A percentile compares a stretch with the other conserved stretches of the same genome.
Conservation (phyloP, 2,329 filamentous ascomycete species). For the Fusarium luffae region DNA sequence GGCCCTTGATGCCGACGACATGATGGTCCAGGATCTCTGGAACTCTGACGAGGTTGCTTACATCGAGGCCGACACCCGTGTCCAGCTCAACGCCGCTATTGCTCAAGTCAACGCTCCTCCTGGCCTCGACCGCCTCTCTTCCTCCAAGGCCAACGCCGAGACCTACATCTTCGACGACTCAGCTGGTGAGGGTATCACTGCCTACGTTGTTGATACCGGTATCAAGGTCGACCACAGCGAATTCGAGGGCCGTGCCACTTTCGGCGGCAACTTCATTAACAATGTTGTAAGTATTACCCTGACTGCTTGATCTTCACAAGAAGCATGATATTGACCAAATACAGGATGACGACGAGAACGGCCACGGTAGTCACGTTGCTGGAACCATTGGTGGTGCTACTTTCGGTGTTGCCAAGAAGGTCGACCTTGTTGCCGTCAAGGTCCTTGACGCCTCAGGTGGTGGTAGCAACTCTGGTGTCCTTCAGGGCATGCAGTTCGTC, state of each 20-base stretch:
- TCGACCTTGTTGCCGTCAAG: conserved; percentile 67
- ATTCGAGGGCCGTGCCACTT: conserved; percentile 66
- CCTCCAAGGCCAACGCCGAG: conserved; percentile 48
- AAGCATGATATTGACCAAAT: conserved; percentile 3
- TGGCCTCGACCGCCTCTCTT: conserved; percentile 66
- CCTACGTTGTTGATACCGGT: conserved; percentile 74
- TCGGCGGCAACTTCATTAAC: conserved; percentile 65
- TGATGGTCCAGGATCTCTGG: conserved; percentile 62
- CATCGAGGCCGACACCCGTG: conserved; percentile 64
- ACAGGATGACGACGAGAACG: conserved; percentile 66
- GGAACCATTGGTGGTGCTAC: conserved; percentile 70
- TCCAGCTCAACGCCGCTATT: conserved; percentile 57
- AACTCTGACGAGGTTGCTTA: conserved; percentile 61
- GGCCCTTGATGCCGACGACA: conserved; percentile 63
- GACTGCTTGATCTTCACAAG: background rate
- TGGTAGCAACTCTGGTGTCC: conserved; percentile 56
- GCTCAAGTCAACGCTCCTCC: conserved; percentile 65
- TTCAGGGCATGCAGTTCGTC: conserved; percentile 69
- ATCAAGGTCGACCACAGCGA: conserved; percentile 66
- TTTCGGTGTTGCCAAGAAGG: conserved; percentile 66
- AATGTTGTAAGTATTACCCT: conserved; percentile 52
- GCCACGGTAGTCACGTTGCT: conserved; percentile 72
- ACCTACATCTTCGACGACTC: conserved; percentile 61
- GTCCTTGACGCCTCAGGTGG: conserved; percentile 61
- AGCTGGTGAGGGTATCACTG: conserved; percentile 66